Percentiles rank a stretch among this genome's conserved stretches.
These are phyloP conservation scores for Mycena polygramma DNA, from an alignment of 768 basidiomycete species.

Conservation along the genomic window DNA sequence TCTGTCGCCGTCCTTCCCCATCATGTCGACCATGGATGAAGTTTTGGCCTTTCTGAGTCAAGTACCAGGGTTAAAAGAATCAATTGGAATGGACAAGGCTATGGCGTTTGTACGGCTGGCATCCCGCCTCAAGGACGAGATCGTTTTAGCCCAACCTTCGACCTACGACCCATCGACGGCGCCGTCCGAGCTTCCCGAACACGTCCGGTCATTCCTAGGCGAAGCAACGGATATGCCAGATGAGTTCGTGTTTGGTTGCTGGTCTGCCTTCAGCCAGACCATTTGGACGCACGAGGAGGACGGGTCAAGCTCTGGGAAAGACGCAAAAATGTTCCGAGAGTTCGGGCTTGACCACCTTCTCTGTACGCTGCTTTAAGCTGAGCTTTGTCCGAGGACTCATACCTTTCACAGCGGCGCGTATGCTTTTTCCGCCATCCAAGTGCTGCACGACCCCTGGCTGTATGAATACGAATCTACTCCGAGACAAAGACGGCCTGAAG, in stretches of 20 bases:
- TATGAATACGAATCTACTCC: too few relatives aligned
- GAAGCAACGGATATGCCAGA: background rate
- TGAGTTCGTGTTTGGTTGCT: background rate
- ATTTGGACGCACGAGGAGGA: background rate
- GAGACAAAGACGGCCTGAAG: too few relatives aligned
- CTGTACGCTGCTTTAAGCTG: too few relatives aligned
- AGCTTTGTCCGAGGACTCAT: too few relatives aligned
- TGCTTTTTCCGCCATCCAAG: too few relatives aligned
- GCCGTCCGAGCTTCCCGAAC: background rate
- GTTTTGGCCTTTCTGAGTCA: background rate
- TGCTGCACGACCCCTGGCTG: too few relatives aligned
- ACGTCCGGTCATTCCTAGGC: background rate
- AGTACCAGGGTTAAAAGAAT: background rate
- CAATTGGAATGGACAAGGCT: slow-evolving; percentile 9
- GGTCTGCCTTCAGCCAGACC: background rate
- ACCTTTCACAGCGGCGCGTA: too few relatives aligned
- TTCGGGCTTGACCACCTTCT: too few relatives aligned
- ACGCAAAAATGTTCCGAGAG: too few relatives aligned
- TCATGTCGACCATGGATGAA: too few relatives aligned
- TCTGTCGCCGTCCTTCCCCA: too few relatives aligned
- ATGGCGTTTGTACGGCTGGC: slow-evolving; percentile 4
- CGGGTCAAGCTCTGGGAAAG: too few relatives aligned
- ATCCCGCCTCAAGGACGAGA: slow-evolving; percentile 1
- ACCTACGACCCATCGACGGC: background rate
- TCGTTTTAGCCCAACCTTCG: background rate